phyloP scores from a whole-genome alignment of 2,329 filamentous ascomycete species.

The Diaporthe eres region DNA sequence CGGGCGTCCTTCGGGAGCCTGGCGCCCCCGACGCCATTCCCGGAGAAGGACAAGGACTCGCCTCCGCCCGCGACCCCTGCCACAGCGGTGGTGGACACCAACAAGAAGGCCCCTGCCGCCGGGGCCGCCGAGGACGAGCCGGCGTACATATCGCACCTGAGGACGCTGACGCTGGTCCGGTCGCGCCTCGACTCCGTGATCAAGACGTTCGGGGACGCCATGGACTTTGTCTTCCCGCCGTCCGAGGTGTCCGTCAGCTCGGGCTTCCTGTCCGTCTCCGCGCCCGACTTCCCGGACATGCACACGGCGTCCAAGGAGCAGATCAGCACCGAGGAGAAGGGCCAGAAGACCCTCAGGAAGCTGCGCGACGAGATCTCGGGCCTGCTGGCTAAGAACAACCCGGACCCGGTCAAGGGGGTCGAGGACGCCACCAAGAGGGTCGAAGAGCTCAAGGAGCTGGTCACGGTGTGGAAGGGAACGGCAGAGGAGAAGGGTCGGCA shows the following conservation, averaged over 20 bases:
- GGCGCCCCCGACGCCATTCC: constrained; percentile 45
- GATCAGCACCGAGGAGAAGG: constrained; percentile 86
- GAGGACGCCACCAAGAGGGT: constrained; percentile 82
- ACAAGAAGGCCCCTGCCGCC: constrained; percentile 2
- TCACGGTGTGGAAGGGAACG: constrained; percentile 93
- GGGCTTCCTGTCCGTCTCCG: constrained; percentile 91
- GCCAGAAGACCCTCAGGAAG: constrained; percentile 81
- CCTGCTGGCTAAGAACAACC: constrained; percentile 66
- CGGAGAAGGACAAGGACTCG: constrained; percentile 39
- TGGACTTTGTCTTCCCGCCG: constrained; percentile 94
- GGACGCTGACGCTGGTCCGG: constrained; percentile 86
- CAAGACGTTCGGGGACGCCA: constrained; percentile 91
- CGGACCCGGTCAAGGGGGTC: constrained; percentile 72
- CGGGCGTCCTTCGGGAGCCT: constrained; percentile 38
- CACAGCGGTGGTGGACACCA: background rate
- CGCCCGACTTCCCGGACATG: constrained; percentile 69
- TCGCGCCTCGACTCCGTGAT: constrained; percentile 90
- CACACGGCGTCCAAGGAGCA: constrained; percentile 60
- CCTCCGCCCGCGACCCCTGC: constrained; percentile 40
- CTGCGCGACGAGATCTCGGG: constrained; percentile 80
- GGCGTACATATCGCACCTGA: constrained; percentile 81
- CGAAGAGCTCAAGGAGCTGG: constrained; percentile 81
- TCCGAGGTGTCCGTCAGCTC: constrained; percentile 88
- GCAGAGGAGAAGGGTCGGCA: constrained; percentile 89
- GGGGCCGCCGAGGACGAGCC: constrained; percentile 62